Evolutionary conservation across 2,329 filamentous ascomycete genomes (phyloP).

Genomic region (Neofusicoccum sp.): DNA sequence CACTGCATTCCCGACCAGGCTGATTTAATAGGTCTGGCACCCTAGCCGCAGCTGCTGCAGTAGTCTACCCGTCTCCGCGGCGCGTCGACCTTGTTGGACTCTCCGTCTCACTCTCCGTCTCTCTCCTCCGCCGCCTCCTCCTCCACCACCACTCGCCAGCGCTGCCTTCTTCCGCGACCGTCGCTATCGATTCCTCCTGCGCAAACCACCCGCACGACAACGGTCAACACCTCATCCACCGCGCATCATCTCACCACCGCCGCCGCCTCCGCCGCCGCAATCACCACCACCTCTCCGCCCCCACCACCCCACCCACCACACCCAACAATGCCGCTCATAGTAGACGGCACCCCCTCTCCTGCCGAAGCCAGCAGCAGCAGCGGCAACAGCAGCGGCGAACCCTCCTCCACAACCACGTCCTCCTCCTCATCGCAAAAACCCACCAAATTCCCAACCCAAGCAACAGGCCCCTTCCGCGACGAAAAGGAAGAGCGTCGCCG

Average conservation of each 20-base stretch:
- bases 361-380: neutral
- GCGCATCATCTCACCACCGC: too few species aligned
- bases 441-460: neutral
- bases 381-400: neutral
- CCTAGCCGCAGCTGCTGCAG: neutral
- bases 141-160: neutral
- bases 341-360: conserved; percentile 13
- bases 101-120: neutral
- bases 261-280: neutral
- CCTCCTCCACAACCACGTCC: too few species aligned
- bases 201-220: too few species aligned
- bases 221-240: too few species aligned
- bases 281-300: neutral
- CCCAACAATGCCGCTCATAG: conserved; percentile 13
- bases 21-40: neutral
- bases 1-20: neutral
- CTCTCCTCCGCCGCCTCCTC: neutral
- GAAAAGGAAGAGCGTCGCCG: conserved; percentile 38
- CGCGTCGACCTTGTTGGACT: neutral
- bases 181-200: too few species aligned
- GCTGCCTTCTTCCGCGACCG: too few species aligned
- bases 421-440: too few species aligned
- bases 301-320: neutral
- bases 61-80: neutral
- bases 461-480: neutral